phyloP scores from a whole-genome alignment of 2,329 filamentous ascomycete genomes.

The Biscogniauxia sp. region DNA sequence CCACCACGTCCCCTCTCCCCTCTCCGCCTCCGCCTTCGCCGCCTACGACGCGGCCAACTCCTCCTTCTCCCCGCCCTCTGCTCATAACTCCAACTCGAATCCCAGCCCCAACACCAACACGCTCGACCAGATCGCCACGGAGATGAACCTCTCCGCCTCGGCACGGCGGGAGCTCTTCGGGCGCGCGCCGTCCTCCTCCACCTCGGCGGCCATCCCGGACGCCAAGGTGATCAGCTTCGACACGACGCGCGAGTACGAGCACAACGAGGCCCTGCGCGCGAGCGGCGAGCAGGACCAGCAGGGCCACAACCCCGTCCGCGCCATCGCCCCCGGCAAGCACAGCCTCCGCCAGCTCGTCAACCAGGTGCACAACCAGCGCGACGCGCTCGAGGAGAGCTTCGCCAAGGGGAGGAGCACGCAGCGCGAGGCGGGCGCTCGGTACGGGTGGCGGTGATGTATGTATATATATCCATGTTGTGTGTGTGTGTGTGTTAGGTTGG shows the following conservation, averaged over 20 bases:
- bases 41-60: slow-evolving; percentile 31
- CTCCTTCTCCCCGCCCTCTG: slow-evolving; percentile 10
- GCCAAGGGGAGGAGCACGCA: slow-evolving; percentile 76
- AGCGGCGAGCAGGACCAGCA: slow-evolving; percentile 61
- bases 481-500: no score
- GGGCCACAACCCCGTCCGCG: slow-evolving; percentile 77
- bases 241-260: slow-evolving; percentile 80
- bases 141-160: slow-evolving; percentile 74
- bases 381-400: slow-evolving; percentile 90
- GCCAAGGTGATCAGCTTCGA: slow-evolving; percentile 82
- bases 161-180: slow-evolving; percentile 85
- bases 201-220: slow-evolving; percentile 35
- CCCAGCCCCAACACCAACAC: slow-evolving; percentile 43
- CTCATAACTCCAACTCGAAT: no score
- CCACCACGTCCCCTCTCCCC: slow-evolving; percentile 10
- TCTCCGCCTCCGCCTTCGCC: slow-evolving; percentile 34
- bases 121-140: slow-evolving; percentile 68
- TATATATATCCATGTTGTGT: no score
- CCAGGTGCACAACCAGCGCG: slow-evolving; percentile 76
- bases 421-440: slow-evolving; percentile 76
- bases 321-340: slow-evolving; percentile 85
- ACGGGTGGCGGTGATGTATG: slow-evolving; percentile 65
- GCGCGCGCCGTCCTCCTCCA: slow-evolving; percentile 41
- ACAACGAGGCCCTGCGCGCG: slow-evolving; percentile 75
- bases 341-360: slow-evolving; percentile 84